Conservation (phyloP, 2,329 filamentous ascomycete genomes). For the Neonectria ditissima region DNA sequence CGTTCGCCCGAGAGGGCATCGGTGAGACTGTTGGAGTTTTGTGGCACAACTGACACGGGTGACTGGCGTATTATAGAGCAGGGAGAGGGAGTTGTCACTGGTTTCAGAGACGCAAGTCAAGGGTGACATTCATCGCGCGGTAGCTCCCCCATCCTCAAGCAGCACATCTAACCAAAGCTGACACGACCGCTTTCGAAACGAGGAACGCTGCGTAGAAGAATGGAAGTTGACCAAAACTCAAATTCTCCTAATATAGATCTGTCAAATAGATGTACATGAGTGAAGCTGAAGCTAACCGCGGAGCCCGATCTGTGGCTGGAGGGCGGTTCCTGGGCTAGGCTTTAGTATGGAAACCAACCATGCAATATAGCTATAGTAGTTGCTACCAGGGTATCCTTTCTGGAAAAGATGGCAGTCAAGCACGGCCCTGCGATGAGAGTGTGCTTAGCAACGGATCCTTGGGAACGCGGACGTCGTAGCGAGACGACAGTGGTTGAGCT, state of each 20-base stretch:
- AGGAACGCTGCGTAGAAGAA: background rate
- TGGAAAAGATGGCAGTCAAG: background rate
- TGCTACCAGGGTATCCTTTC: background rate
- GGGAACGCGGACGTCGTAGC: background rate
- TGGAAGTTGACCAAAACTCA: background rate
- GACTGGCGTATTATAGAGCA: no score
- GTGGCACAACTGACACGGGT: background rate
- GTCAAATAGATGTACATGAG: background rate
- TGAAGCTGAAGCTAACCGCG: conserved; percentile 18
- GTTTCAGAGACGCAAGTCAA: background rate
- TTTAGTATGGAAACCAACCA: background rate
- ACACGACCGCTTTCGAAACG: background rate
- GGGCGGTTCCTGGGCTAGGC: conserved; percentile 22
- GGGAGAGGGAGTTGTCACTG: no score
- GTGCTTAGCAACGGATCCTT: background rate
- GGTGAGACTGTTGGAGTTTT: background rate
- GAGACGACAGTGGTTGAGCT: background rate
- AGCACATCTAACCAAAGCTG: background rate
- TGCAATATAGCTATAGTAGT: background rate
- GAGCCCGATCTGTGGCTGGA: conserved; percentile 22
- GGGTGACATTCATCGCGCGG: background rate
- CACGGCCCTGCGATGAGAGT: background rate
- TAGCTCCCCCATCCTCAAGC: background rate
- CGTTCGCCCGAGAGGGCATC: conserved; percentile 8
- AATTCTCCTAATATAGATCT: background rate